phyloP scores from a whole-genome alignment of 2,329 filamentous ascomycete species.

The Bipolaris oryzae region DNA sequence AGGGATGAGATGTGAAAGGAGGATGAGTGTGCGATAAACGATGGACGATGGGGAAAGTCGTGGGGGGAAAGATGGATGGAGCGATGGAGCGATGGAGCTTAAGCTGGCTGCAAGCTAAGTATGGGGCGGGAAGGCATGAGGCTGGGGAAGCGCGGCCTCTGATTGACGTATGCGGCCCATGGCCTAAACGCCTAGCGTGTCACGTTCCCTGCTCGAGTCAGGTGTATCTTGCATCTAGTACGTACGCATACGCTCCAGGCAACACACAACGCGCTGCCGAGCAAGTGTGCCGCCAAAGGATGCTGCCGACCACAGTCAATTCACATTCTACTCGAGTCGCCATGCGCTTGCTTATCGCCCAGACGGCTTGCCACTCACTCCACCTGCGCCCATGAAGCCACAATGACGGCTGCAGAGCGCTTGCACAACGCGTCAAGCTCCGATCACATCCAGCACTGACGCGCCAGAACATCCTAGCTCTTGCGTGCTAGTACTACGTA shows the following conservation, averaged over 20 bases:
- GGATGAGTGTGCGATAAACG: slow-evolving; percentile 16
- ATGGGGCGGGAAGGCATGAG: slow-evolving; percentile 12
- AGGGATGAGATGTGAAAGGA: slow-evolving; percentile 8
- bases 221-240: neutral
- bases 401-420: neutral
- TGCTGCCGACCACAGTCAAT: too few relatives aligned
- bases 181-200: slow-evolving; percentile 16
- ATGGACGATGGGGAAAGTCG: slow-evolving; percentile 12
- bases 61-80: slow-evolving; percentile 15
- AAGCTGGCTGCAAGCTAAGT: slow-evolving; percentile 15
- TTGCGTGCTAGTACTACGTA: neutral
- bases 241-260: neutral
- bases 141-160: slow-evolving; percentile 13
- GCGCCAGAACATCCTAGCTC: neutral
- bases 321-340: neutral
- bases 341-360: neutral
- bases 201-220: slow-evolving; percentile 12
- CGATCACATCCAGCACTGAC: slow-evolving; percentile 12
- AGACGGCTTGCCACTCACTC: neutral
- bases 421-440: slow-evolving; percentile 1
- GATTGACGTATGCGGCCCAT: slow-evolving; percentile 17
- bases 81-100: slow-evolving; percentile 15
- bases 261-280: neutral
- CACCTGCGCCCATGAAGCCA: neutral
- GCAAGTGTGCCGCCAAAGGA: neutral